phyloP scores from a whole-genome alignment of 2,329 filamentous ascomycete genomes.

The Pleoardoris graminearum region DNA sequence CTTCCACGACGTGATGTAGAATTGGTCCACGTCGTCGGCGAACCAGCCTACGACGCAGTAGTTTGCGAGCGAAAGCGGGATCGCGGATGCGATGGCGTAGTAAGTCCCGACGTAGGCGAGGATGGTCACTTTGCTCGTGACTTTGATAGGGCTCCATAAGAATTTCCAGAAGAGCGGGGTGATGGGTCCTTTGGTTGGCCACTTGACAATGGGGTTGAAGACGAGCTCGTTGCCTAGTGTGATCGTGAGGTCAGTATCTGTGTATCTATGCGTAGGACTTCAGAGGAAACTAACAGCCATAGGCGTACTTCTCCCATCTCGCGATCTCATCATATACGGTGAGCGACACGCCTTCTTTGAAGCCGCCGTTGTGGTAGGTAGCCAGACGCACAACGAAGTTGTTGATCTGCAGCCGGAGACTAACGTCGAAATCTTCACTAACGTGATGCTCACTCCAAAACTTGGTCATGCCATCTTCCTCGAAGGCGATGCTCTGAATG shows the following conservation, averaged over 20 bases:
- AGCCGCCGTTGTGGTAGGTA: slow-evolving; percentile 68
- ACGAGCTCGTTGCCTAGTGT: slow-evolving; percentile 63
- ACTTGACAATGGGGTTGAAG: slow-evolving; percentile 66
- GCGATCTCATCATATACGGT: slow-evolving; percentile 72
- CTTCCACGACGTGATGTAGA: slow-evolving; percentile 74
- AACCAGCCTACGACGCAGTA: slow-evolving; percentile 72
- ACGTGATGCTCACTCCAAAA: slow-evolving; percentile 76
- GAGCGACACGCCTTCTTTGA: slow-evolving; percentile 72
- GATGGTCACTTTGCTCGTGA: slow-evolving; percentile 70
- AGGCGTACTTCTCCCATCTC: slow-evolving; percentile 66
- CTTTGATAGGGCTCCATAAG: slow-evolving; percentile 61
- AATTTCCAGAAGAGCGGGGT: slow-evolving; percentile 66
- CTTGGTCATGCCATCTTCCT: slow-evolving; percentile 60
- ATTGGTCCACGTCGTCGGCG: slow-evolving; percentile 73
- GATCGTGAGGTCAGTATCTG: background rate
- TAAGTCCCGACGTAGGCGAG: slow-evolving; percentile 71
- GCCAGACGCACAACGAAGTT: slow-evolving; percentile 70
- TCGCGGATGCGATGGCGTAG: slow-evolving; percentile 68
- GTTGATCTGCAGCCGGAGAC: slow-evolving; percentile 67
- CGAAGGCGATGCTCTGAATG: slow-evolving; percentile 59
- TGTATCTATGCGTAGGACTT: background rate
- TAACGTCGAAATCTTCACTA: slow-evolving; percentile 76
- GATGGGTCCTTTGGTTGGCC: slow-evolving; percentile 64
- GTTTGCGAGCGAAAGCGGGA: slow-evolving; percentile 66
- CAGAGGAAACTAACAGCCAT: slow-evolving; percentile 51